Conservation (phyloP, 495 filamentous ascomycete genomes). For the Tetracladium marchalianum region DNA sequence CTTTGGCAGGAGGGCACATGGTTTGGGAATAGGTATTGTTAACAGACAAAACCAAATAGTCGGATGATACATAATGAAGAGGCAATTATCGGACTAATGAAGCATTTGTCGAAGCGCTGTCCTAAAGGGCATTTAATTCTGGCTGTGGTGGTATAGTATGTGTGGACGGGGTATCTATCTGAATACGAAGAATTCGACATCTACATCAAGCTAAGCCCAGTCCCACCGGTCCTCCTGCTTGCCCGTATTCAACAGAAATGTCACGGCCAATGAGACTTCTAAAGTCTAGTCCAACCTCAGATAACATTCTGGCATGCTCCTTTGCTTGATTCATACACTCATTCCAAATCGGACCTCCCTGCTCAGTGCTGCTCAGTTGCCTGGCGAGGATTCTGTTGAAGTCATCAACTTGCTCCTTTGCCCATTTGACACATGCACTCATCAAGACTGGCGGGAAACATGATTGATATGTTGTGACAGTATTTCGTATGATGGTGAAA, state of each 20-base stretch:
- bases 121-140: no score
- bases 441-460: constrained; percentile 82
- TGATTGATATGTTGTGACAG: constrained; percentile 74
- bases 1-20: not conserved
- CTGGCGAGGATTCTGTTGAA: constrained; percentile 76
- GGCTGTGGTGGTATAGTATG: no score
- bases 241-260: not conserved
- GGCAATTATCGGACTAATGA: not conserved
- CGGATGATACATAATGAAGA: no score
- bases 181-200: not conserved
- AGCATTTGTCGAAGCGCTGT: no score
- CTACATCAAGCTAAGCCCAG: constrained; percentile 12
- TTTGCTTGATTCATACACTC: constrained; percentile 77
- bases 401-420: constrained; percentile 79
- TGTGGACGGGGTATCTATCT: not conserved
- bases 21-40: no score
- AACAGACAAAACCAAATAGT: no score
- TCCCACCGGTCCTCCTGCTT: constrained; percentile 7
- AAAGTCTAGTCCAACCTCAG: constrained; percentile 87
- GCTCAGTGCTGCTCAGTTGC: constrained; percentile 72
- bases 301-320: constrained; percentile 68
- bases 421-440: constrained; percentile 92
- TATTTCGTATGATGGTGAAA: constrained; percentile 88
- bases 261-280: constrained; percentile 50
- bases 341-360: constrained; percentile 60